Base-by-base conservation (phyloP, 352 stramenopile species). In the Albugo laibachii region DNA sequence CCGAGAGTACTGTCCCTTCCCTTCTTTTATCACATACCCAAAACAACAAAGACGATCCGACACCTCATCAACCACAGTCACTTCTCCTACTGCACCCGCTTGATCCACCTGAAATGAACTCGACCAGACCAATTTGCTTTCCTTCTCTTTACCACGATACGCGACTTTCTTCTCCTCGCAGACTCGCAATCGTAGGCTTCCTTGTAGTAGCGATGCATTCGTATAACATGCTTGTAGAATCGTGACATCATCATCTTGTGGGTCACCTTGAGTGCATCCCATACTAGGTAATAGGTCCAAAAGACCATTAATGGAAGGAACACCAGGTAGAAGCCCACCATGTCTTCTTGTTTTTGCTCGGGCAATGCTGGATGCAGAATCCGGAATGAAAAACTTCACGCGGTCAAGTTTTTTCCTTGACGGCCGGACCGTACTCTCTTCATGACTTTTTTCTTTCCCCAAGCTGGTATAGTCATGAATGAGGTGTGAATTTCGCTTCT, bases 161-260 rank as follows among this genome's bases (percentile, higher is more conserved):
- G 42, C 36, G 13, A 55, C 44, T 50, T 53, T 39, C 36, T 50
- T 41, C 48, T 69, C 51, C 24, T 80, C 75, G 12, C 70, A 84
- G 14, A 92, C 73, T 43, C 75, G 73, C 14, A 92, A 35, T 15
- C 78, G 74, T 50, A 92, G 53, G 31, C 67, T 83, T 3, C 78
- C 70, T 54, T 66, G 69, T 42, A 83, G 66, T 0, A 60, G 57
- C 2, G 66, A 68, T 47, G 70, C 66, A 48, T 85, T 65, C 0
- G 79, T 88, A 58, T 92, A 70, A 24, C 73, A 92, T 11, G 69
- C 72, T 59, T 89, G 76, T 5, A 92, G 45, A 19, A 92, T 70
- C 50, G 85, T 72, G 13, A 89, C 43, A 52, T 31, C 24, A 31
- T 31, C 24, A 31, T 31, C 24, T 31, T 31, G 24, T 31, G 24